phyloP scores from a whole-genome alignment of 192 early-diverging fungal genomes.

The Podochytrium sp. region DNA sequence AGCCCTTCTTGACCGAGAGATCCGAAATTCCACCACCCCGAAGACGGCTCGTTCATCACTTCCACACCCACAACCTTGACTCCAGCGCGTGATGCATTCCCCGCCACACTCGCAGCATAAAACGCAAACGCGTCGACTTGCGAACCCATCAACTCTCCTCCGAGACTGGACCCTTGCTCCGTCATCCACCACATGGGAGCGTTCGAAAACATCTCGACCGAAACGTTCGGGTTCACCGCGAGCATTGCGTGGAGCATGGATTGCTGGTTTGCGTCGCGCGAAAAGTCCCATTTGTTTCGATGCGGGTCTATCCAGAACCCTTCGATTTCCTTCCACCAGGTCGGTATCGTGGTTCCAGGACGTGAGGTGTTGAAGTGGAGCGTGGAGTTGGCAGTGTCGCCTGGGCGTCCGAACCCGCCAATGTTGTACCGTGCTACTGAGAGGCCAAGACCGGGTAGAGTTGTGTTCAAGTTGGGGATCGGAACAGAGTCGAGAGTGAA shows the following conservation, averaged over 20 bases:
- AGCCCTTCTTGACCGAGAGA: conserved; percentile 25
- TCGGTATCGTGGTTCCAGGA: too few species aligned
- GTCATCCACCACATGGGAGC: conserved; percentile 44
- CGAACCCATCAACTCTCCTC: conserved; percentile 8
- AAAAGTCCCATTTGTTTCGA: conserved; percentile 26
- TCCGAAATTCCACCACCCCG: conserved; percentile 15
- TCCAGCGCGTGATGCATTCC: too few species aligned
- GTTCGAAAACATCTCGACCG: conserved; percentile 32
- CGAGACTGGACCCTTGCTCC: not conserved
- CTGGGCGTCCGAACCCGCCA: conserved; percentile 19
- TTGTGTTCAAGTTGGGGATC: not conserved
- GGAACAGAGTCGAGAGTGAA: conserved; percentile 5
- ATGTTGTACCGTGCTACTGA: conserved; percentile 33
- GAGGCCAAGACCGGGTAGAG: conserved; percentile 14
- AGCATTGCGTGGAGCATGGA: conserved; percentile 14
- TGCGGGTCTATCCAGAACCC: not conserved
- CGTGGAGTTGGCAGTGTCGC: too few species aligned
- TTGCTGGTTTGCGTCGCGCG: conserved; percentile 26
- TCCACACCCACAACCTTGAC: too few species aligned
- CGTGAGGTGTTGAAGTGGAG: too few species aligned
- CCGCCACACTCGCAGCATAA: not conserved
- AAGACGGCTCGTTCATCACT: conserved; percentile 31
- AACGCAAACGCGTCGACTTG: not conserved
- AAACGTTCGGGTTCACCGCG: not conserved
- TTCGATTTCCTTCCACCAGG: too few species aligned